A percentile compares a stretch with the other conserved stretches of the same genome.
phyloP scores from a whole-genome alignment of 768 basidiomycete species.

The Glaciozyma martinii region DNA sequence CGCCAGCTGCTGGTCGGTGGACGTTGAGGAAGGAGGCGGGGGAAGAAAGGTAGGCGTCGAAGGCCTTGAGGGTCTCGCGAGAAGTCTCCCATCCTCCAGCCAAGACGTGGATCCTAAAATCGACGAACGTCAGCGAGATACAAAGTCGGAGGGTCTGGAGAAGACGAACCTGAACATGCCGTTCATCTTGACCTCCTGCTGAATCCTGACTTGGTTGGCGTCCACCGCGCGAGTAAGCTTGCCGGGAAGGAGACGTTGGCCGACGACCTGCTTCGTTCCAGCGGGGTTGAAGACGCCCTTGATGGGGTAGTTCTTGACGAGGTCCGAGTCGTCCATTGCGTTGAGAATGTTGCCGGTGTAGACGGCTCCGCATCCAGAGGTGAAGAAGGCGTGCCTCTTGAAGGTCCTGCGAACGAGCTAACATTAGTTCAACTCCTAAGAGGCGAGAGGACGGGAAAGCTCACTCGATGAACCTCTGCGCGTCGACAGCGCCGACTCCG shows the following conservation, averaged over 20 bases:
- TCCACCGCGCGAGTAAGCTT: conserved; percentile 34
- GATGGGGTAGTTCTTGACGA: conserved; percentile 31
- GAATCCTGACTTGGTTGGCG: conserved; percentile 34
- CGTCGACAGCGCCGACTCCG: conserved; percentile 30
- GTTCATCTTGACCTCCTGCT: conserved; percentile 37
- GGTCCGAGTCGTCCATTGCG: conserved; percentile 30
- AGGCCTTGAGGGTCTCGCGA: conserved; percentile 10
- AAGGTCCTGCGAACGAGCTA: conserved; percentile 15
- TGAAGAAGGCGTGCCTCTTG: conserved; percentile 37
- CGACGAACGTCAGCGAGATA: not conserved
- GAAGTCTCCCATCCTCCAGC: conserved; percentile 20
- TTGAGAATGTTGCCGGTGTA: conserved; percentile 33
- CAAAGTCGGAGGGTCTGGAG: too few species aligned
- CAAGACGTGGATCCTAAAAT: conserved; percentile 30
- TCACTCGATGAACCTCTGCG: conserved; percentile 33
- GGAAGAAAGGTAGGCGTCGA: conserved; percentile 28
- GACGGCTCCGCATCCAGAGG: conserved; percentile 34
- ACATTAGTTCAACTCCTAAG: not conserved
- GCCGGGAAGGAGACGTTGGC: conserved; percentile 33
- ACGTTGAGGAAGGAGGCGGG: conserved; percentile 32
- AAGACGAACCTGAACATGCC: conserved; percentile 30
- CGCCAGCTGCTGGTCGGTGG: conserved; percentile 27
- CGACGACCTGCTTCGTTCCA: conserved; percentile 27
- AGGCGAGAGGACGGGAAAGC: not conserved
- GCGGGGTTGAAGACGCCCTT: conserved; percentile 34